Evolutionary conservation across 2,329 filamentous ascomycete species (phyloP), one percentile per base, ranked within the genome.

Genomic region (Verticillium dahliae): DNA sequence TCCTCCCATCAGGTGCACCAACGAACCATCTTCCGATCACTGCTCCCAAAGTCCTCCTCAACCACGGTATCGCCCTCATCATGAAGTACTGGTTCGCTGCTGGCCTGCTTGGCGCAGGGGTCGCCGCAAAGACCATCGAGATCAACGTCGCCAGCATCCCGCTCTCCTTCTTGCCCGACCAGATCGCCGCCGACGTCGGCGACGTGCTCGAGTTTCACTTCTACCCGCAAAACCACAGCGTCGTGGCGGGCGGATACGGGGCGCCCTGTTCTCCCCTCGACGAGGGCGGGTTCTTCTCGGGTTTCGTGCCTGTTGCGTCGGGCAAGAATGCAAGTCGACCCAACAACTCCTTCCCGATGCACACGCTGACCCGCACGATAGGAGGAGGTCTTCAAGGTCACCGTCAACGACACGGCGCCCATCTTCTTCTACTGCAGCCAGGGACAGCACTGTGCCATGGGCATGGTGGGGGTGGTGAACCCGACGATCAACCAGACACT

Each of bases 391-490:
- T 77, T 76, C 67, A 69, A 69, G 60, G 72, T 77, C 61, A 69
- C 63, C 1, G 58, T 76, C 61, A 70, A 71, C 58, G 63, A 68
- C 62, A 72, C 69, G 6, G 69, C 74, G 1, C 72, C 74, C 37
- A 69, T 72, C 9, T 67, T 68, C n/a, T 76, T 76, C 66, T 76
- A 76, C 64, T 77, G 75, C n/a, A 73, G 73, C 6, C 73, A 75
- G 52, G 72, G 68, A n/a, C 66, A 70, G 33, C 73, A 77, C 58
- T 76, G 75, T 62, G 61, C 73, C 22, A 60, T 65, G 13, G 75
- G 75, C 59, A 77, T 77, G 75, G 73, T 75, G n/a, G 75, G 73
- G 61, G 74, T 76, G 59, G 68, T 77, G 63, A 77, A 76, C 65
- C 69, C 71, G 27, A 67, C 65, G 54, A 63, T 59, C 45, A 67